Evolutionary conservation across 441 rosid genomes (phyloP), one percentile per base, ranked within the genome.

Genomic region (Adansonia gregorii): DNA sequence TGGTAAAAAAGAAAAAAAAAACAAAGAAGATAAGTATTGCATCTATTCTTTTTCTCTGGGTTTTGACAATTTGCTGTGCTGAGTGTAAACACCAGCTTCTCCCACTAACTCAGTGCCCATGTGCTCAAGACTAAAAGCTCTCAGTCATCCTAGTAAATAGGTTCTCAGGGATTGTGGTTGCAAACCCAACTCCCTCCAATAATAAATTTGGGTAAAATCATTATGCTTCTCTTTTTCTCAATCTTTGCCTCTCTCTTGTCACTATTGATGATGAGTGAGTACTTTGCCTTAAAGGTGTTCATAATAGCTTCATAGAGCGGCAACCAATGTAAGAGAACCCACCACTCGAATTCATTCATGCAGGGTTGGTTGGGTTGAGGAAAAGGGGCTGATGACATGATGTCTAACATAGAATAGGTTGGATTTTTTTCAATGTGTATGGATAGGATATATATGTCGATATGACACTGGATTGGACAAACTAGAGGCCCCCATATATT

Each of bases 301-400:
- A 76, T 43, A 49, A 87, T 63, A 85, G 85, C 80, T 78, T 46
- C 22, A 78, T 85, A 76, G 74, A 85, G 86, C 82, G 86, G 80
- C 91, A 81, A 31, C 84, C 86, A 77, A 76, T 83, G 24, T 78
- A 82, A 85, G 41, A 84, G 54, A 86, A 83, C 90, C 78, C 84
- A 79, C 88, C 83, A 81, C 87, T 83, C 86, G 85, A 86, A 83
- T 83, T 84, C 83, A 60, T 60, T 27, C 43, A 61, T 12, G 67
- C 27, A 61, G 14, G 14, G 5, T 61, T 61, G 19, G 67, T 60
- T 27, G 65, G 64, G 65, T 24, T 60, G 65, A 60, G 41, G 65
- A 24, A 10, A 24, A 6, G 65, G 65, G 41, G 8, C 6, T 0
- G 2, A n/a, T 22, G n/a, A 4, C 11, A 56, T 56, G 60, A 17